A percentile compares a stretch with the other conserved stretches of the same genome.
Evolutionary conservation across 257 asterid species (phyloP).

Genomic region (Solanum clarkiae): DNA sequence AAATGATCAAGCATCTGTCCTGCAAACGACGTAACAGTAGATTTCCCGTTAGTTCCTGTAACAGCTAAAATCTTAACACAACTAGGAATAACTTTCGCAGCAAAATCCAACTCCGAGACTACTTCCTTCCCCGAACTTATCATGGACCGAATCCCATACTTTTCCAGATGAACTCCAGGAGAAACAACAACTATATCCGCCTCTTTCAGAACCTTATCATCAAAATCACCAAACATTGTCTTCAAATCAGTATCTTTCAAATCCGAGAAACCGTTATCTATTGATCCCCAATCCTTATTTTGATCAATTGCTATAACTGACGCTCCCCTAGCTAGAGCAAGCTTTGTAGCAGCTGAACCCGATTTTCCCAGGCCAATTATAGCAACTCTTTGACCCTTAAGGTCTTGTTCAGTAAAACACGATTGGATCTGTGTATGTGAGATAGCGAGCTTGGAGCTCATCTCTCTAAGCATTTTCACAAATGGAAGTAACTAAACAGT

Average conservation of each 20-base stretch:
- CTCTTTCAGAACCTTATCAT: conserved; percentile 4
- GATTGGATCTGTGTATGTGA: conserved; percentile 11
- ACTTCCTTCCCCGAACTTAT: conserved; percentile 23
- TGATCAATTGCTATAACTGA: conserved; percentile 30
- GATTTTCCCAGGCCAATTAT: conserved; percentile 30
- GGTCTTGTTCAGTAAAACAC: conserved; percentile 17
- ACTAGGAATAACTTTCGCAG: conserved; percentile 21
- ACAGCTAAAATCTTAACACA: conserved; percentile 20
- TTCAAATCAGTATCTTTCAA: conserved; percentile 9
- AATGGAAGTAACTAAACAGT: too few relatives aligned
- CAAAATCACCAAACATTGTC: conserved; percentile 17
- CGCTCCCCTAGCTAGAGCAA: conserved; percentile 39
- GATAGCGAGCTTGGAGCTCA: background rate
- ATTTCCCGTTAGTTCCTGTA: conserved; percentile 39
- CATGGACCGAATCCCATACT: conserved; percentile 15
- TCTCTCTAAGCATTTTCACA: background rate
- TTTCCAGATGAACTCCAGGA: conserved; percentile 21
- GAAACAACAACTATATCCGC: conserved; percentile 24
- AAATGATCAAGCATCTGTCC: conserved; percentile 23
- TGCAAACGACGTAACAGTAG: conserved; percentile 25
- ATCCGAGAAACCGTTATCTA: background rate
- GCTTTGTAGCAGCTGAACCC: conserved; percentile 15
- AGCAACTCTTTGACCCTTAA: conserved; percentile 21
- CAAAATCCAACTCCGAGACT: conserved; percentile 31
- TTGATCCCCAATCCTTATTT: conserved; percentile 10